Conservation (phyloP, 768 basidiomycete species). For the Kwoniella sp. region DNA sequence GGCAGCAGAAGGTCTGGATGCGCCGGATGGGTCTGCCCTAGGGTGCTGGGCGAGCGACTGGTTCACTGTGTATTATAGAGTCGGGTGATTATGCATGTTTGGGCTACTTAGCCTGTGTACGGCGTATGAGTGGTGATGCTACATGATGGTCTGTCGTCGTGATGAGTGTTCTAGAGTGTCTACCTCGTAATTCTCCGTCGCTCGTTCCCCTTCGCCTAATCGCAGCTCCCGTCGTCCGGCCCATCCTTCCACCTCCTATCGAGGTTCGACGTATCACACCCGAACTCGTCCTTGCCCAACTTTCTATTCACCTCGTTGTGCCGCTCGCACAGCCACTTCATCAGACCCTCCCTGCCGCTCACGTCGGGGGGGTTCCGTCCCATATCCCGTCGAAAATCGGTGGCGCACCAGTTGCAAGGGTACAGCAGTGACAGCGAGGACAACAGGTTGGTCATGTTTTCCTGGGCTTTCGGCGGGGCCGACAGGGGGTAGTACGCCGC, state of each 20-base stretch:
- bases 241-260: conserved; percentile 93
- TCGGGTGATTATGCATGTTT: neutral
- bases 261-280: conserved; percentile 63
- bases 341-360: conserved; percentile 63
- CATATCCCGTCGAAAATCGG: conserved; percentile 72
- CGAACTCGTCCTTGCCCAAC: conserved; percentile 76
- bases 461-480: conserved; percentile 69
- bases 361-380: conserved; percentile 70
- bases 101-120: neutral
- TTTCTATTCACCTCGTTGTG: conserved; percentile 89
- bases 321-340: conserved; percentile 80
- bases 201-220: conserved; percentile 53
- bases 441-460: conserved; percentile 77
- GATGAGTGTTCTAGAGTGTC: neutral
- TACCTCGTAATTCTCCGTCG: neutral
- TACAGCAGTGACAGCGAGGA: conserved; percentile 75
- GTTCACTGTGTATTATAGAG: neutral
- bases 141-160: too few species aligned
- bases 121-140: neutral
- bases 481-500: conserved; percentile 91
- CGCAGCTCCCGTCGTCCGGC: conserved; percentile 79
- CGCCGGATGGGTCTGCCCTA: conserved; percentile 14
- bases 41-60: neutral
- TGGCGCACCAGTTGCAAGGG: conserved; percentile 80
- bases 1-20: conserved; percentile 71